Base-by-base conservation (phyloP, 192 early-diverging fungal species). In the Podila minutissima region DNA sequence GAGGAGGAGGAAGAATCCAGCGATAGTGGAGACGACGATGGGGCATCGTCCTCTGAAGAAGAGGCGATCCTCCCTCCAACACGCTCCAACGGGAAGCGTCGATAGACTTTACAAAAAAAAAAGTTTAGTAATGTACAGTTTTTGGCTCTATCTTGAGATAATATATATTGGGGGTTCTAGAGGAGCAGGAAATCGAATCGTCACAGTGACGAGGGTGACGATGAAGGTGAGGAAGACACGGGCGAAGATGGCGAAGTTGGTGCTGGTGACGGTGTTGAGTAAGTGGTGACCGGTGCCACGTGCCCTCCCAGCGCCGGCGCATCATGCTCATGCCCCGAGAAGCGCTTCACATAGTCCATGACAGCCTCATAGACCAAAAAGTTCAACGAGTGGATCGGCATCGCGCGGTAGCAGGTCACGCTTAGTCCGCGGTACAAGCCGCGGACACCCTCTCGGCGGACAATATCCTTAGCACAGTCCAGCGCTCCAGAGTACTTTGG, bases 341-440 rank as follows among this genome's bases (percentile, higher is more conserved):
- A 67, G 0, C 15, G 38, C 66, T 79, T 79, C 29, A 79, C 76
- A 67, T 79, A 67, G 26, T 79, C 76, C 76, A 79, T 72, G 22
- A 79, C 76, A 1, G 76, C 76, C 75, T 94, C 93, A 70, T 93
- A 93, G 6, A 95, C 92, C 13, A 94, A 74, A 88, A 93, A 95
- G 74, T 95, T 95, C n/a, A 95, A 75, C 13, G 90, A 91, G 74
- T 95, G 94, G 67, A 95, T 90, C 1, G 94, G 94, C 70, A 94
- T 93, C 4, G 93, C 93, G 6, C 94, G 84, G 28, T 94, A 88
- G 10, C 94, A 85, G 32, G 92, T 94, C 20, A 93, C 93, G 2
- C 88, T 90, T 11, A 95, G 68, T 19, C 94, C 94, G 53, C 91
- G 89, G 72, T 95, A 95, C 1, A 95, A 75, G 15, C 90, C 92